Conservation (phyloP, 2,329 filamentous ascomycete genomes). For the Alternaria gansuensis region DNA sequence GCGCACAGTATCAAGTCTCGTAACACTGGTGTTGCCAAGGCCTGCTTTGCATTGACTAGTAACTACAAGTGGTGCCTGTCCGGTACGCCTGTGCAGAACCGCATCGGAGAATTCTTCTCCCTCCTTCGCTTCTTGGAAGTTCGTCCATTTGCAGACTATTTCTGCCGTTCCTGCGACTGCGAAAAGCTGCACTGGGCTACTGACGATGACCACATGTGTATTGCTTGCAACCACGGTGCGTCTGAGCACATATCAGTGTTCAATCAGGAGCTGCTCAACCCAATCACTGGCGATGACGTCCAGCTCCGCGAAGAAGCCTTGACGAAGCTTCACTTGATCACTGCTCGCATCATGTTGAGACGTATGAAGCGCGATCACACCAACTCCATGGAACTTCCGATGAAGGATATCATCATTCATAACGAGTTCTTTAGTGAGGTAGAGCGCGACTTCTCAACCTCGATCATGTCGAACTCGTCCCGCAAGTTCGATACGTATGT, state of each 20-base stretch:
- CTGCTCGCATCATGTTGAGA: conserved; percentile 92
- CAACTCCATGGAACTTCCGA: conserved; percentile 92
- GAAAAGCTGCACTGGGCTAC: conserved; percentile 84
- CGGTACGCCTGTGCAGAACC: conserved; percentile 94
- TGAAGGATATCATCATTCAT: conserved; percentile 91
- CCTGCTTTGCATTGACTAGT: conserved; percentile 89
- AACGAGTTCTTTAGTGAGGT: conserved; percentile 97
- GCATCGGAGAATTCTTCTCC: conserved; percentile 97
- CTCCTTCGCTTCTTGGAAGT: conserved; percentile 90
- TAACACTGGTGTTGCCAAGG: conserved; percentile 89
- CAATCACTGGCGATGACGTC: conserved; percentile 62
- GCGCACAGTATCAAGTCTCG: conserved; percentile 93
- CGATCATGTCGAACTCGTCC: conserved; percentile 91
- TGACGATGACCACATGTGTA: conserved; percentile 75
- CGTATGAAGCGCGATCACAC: conserved; percentile 94
- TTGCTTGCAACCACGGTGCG: conserved; percentile 70
- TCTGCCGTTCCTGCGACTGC: conserved; percentile 88
- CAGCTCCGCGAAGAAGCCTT: conserved; percentile 74
- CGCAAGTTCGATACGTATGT: conserved; percentile 97
- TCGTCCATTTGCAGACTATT: conserved; percentile 88
- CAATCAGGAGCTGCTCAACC: conserved; percentile 94
- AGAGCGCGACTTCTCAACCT: conserved; percentile 92
- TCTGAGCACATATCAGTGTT: conserved; percentile 81
- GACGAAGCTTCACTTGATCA: conserved; percentile 83
- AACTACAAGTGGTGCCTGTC: conserved; percentile 95